Evolutionary conservation across 2,329 filamentous ascomycete species (phyloP).

Genomic region (Ramichloridium luteum): DNA sequence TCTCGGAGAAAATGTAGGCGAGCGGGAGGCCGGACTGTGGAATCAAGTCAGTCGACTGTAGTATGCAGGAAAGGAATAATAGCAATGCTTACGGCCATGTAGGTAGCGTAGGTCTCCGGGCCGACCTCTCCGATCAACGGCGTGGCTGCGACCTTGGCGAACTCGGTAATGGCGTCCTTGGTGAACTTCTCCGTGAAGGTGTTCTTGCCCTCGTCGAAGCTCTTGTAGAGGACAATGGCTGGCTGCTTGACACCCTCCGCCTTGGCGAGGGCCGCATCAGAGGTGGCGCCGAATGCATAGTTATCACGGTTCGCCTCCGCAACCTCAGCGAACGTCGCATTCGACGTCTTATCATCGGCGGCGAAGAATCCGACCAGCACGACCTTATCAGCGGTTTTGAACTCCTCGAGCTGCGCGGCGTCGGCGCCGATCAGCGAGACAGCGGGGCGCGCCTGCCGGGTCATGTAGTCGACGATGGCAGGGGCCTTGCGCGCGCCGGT

Average conservation of each 20-base stretch:
- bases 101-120: constrained; percentile 88
- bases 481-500: constrained; percentile 78
- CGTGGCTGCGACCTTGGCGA: constrained; percentile 73
- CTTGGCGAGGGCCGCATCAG: constrained; percentile 72
- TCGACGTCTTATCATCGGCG: constrained; percentile 67
- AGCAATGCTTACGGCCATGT: constrained; percentile 63
- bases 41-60: constrained; percentile 3
- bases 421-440: constrained; percentile 65
- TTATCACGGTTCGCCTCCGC: constrained; percentile 70
- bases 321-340: constrained; percentile 68
- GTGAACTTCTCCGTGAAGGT: constrained; percentile 73
- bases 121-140: constrained; percentile 92
- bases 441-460: constrained; percentile 90
- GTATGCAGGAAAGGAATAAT: background rate
- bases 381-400: constrained; percentile 97
- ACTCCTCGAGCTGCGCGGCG: constrained; percentile 71
- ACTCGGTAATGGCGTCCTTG: constrained; percentile 64
- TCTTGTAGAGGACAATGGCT: constrained; percentile 88
- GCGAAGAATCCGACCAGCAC: constrained; percentile 84
- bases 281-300: constrained; percentile 84
- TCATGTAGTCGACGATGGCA: constrained; percentile 76
- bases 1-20: constrained; percentile 96
- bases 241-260: constrained; percentile 81
- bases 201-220: constrained; percentile 92
- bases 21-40: constrained; percentile 70